Base-by-base conservation (phyloP, 345 rosid species). In the Citrus reticulata region DNA sequence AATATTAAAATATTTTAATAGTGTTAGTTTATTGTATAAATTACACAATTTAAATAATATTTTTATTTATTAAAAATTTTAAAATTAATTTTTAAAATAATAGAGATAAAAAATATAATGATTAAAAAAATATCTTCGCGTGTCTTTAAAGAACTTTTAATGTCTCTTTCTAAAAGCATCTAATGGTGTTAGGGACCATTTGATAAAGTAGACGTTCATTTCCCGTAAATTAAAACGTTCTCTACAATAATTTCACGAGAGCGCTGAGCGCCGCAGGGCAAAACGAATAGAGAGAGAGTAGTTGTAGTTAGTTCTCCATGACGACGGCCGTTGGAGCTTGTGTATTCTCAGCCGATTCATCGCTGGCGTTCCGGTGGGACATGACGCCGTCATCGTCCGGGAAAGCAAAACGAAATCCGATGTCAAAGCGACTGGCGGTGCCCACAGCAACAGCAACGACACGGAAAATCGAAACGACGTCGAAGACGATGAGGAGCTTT, bases 311-410 rank as follows among this genome's bases (percentile, higher is more conserved):
- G 49, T 42, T 42, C 49, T 11, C 49, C 49, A 82, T 82, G 83
- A 83, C 72, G 57, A 72, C 85, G 30, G 20, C 49, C 49, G 49
- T 11, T 10, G 79, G 73, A 51, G 81, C 57, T 29, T 57, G 59
- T 51, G 4, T 70, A 11, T 58, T 59, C 30, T 67, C 82, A 9
- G 24, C 34, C 69, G 68, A 32, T 20, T 39, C 39, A 4, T 68
- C 32, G 5, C 69, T 2, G 17, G 39, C 30, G 27, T 51, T 20
- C 5, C 59, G 34, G 32, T 63, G 63, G 19, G 30, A 37, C 20
- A 22, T 51, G n/a, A 22, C 49, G 46, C 58, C 55, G 4, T 39
- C 55, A 9, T 40, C 46, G 25, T 32, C 72, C 49, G 40, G 72
- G 25, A 60, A 60, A 7, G 30, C 25, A 69, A 71, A 59, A 2